Base-by-base conservation (phyloP, 768 basidiomycete genomes). In the Kwoniella mangroviensis region DNA sequence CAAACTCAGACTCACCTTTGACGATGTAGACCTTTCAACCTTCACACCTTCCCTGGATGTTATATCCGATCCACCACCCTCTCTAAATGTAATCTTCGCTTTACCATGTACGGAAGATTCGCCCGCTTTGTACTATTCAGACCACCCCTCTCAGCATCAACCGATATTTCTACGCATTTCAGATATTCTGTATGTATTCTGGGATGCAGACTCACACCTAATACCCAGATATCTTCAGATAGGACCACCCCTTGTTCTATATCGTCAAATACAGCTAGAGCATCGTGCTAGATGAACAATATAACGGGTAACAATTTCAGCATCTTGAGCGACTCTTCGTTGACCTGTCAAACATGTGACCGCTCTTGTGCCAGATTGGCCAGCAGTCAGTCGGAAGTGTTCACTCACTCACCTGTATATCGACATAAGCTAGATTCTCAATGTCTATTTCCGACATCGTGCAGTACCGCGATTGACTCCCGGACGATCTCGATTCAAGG, bases 191-290 rank as follows among this genome's bases (percentile, higher is more conserved):
- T 21, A 62, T 1, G n/a, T 22, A 52, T 28, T 15, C 12, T 24
- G 24, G 15, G 22, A 12, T 55, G n/a, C n/a, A 26, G 1, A 73
- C 81, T 70, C 45, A 81, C 80, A 78, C 89, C 90, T 3, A 91
- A 92, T 2, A 92, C 81, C 91, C 91, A 93, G 78, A 90, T 87
- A 67, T 86, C 86, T 68, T 92, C 91, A 4, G 78, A 81, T 0
- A 87, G 85, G 0, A 90, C 83, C 2, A 87, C 68, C 0, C 88
- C 90, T 45, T 88, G 86, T 19, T 85, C 83, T 2, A 92, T 88
- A 74, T 93, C 91, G 40, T 87, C 84, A 42, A 91, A 84, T 1
- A 91, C 88, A 49, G 85, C 79, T 4, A 85, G 78, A 70, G 90
- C 89, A 51, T 88, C 88, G 21, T 87, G 88, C 83, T 92, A 53